Evolutionary conservation across 768 basidiomycete species (phyloP), one percentile per base, ranked within the genome.

Genomic region (Antrodiella citrinella): DNA sequence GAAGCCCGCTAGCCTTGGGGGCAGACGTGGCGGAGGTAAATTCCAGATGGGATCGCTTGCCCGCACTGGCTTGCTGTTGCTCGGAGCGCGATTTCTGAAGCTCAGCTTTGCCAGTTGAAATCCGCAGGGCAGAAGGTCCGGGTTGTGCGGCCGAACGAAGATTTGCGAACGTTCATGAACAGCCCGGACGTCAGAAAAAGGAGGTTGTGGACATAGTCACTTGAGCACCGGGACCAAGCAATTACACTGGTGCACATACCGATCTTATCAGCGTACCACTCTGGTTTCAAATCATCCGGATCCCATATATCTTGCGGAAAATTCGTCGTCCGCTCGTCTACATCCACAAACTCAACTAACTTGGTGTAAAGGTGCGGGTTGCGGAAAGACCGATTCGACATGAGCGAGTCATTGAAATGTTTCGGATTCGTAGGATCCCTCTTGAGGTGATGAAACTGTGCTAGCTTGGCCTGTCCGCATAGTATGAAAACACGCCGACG

Each of bases 311-410:
- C 69, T 15, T 70, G 50, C 7, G 88, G 84, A 60, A 94, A 93
- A 55, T 91, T 89, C 1, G 85, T 86, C n/a, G 80, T 71, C 13
- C 84, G 78, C 65, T 98, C 95, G 59, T 95, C 84, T 13, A 94
- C 86, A 51, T 87, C 86, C 13, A 96, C 83, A 62, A 94, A 96
- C 61, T 96, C 91, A 54, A 99, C 94, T 2, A 99, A 80, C 59
- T 92, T 92, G 11, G 89, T 74, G 66, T 95, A 96, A n/a, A 98
- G 78, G 61, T 96, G 91, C 0, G 95, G 95, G 61, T 99, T 99
- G 22, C 92, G 82, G 68, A 98, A 99, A 3, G 91, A 84, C 41
- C 91, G 84, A 57, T 88, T 91, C 5, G 84, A 80, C 83, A 97
- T 91, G 39, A 99, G 77, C 1, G 90, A 90, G 65, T 96, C 92